Conservation (phyloP, 1,284 basidiomycete species). For the Vanrija sp. region DNA sequence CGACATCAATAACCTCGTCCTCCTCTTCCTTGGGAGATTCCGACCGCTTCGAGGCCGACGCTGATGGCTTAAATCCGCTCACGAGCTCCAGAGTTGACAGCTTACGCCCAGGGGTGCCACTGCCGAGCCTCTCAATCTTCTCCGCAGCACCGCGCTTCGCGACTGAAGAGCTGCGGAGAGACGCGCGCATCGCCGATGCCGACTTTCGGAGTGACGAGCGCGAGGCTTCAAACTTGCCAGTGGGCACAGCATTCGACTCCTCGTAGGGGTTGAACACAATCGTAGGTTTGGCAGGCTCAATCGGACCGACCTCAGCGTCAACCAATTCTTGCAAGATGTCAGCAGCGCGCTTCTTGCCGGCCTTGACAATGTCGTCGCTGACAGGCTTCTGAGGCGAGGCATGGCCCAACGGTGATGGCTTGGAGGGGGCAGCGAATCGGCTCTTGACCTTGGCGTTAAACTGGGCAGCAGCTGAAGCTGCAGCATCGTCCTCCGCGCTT, state of each 20-base stretch:
- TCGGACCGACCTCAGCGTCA: constrained; percentile 29
- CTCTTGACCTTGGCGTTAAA: constrained; percentile 7
- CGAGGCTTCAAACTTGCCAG: constrained; percentile 1
- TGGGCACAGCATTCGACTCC: constrained; percentile 1
- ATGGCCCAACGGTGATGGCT: constrained; percentile 20
- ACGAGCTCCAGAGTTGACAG: constrained; percentile 23
- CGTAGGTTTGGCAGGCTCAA: constrained; percentile 14
- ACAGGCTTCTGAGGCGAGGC: not conserved
- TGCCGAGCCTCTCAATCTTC: constrained; percentile 25
- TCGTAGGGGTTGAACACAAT: constrained; percentile 44
- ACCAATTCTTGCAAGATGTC: constrained; percentile 39
- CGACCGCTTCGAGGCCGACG: constrained; percentile 12
- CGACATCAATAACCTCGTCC: constrained; percentile 1
- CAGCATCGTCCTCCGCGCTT: constrained; percentile 1
- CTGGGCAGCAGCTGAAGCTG: constrained; percentile 3
- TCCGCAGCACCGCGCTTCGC: constrained; percentile 41
- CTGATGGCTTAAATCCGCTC: constrained; percentile 7
- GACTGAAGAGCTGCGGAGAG: constrained; percentile 16
- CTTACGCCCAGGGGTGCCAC: constrained; percentile 4
- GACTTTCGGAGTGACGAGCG: constrained; percentile 8
- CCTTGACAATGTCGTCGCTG: constrained; percentile 7
- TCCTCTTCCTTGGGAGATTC: constrained; percentile 10
- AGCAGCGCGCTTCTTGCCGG: constrained; percentile 33
- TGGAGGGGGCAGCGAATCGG: too few relatives aligned
- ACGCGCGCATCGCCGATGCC: constrained; percentile 1